These are phyloP conservation scores for Sclerospora graminicola DNA, from an alignment of 352 stramenopile genomes.

Conservation along the genomic window DNA sequence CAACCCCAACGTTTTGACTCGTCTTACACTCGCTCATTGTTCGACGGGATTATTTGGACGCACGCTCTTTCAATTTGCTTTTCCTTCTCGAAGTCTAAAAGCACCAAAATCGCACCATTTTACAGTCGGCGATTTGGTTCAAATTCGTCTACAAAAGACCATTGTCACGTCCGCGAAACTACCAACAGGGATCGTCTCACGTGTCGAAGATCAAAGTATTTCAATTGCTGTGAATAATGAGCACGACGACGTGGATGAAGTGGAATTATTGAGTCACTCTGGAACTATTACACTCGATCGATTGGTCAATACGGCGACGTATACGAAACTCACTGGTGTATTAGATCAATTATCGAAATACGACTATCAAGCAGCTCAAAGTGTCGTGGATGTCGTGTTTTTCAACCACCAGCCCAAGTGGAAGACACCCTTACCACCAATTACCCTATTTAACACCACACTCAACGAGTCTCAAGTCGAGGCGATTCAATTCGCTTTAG, in stretches of 20 bases:
- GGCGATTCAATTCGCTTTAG: constrained; percentile 70
- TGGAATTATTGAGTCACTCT: constrained; percentile 20
- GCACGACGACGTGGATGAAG: constrained; percentile 43
- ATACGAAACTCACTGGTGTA: constrained; percentile 50
- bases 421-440: constrained; percentile 36
- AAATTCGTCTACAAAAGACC: constrained; percentile 36
- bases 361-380: constrained; percentile 40
- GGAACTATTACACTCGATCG: constrained; percentile 55
- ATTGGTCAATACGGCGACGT: constrained; percentile 82
- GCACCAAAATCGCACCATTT: constrained; percentile 69
- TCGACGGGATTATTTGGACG: constrained; percentile 66
- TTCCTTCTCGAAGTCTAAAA: constrained; percentile 30
- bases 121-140: constrained; percentile 75
- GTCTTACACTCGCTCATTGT: constrained; percentile 27
- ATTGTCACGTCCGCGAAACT: constrained; percentile 6
- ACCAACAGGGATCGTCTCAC: constrained; percentile 53
- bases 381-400: constrained; percentile 69
- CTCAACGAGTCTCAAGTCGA: constrained; percentile 74
- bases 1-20: constrained; percentile 62
- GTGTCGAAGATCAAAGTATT: constrained; percentile 48
- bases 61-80: constrained; percentile 40
- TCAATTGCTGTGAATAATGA: constrained; percentile 38
- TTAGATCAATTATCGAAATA: constrained; percentile 63
- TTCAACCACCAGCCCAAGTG: constrained; percentile 30
- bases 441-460: constrained; percentile 35